phyloP scores from a whole-genome alignment of 257 asterid species.

The Thymus quinquecostatus region DNA sequence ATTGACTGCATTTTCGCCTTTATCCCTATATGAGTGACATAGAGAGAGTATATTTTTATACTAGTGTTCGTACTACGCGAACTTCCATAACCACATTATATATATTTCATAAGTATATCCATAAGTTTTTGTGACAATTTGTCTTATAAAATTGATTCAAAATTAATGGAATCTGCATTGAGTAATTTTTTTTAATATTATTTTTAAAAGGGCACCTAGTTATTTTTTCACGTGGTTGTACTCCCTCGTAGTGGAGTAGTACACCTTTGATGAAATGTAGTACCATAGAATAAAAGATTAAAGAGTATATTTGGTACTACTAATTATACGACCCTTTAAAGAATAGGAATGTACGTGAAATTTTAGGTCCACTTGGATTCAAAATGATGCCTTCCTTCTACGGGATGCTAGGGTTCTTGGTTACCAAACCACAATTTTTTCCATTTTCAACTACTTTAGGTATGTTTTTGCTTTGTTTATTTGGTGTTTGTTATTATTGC shows the following conservation, averaged over 20 bases:
- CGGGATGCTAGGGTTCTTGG: conserved; percentile 26
- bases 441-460: conserved; percentile 35
- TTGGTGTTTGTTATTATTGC: background rate
- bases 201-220: background rate
- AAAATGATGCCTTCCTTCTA: conserved; percentile 41
- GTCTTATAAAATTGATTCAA: background rate
- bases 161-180: background rate
- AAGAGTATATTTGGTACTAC: conserved; percentile 41
- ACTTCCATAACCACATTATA: background rate
- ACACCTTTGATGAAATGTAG: background rate
- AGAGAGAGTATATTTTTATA: too few relatives aligned
- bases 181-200: background rate
- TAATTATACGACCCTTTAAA: conserved; percentile 17
- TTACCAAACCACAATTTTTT: conserved; percentile 16
- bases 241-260: conserved; percentile 20
- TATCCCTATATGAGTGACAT: too few relatives aligned
- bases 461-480: background rate
- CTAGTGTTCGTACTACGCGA: background rate
- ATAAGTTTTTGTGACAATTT: background rate
- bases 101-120: background rate
- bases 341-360: conserved; percentile 12
- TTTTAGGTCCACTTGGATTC: conserved; percentile 35
- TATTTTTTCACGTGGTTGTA: conserved; percentile 35
- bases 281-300: conserved; percentile 32
- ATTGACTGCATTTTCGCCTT: too few relatives aligned